These are phyloP conservation scores for Saccharomyces uvarum DNA, from an alignment of 1,139 yeast genomes.

Conservation along the genomic window DNA sequence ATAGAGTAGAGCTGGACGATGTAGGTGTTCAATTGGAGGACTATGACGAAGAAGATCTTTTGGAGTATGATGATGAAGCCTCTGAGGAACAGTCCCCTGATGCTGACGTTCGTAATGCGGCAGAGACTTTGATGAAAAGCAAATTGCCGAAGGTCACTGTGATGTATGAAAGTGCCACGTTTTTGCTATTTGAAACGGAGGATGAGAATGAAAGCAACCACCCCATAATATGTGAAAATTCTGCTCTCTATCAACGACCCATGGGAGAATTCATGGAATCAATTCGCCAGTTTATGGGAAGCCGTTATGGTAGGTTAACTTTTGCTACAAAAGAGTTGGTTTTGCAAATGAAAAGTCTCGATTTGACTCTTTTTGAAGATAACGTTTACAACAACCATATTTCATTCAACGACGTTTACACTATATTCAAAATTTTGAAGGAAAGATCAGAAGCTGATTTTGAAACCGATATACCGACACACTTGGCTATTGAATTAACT, in stretches of 20 bases:
- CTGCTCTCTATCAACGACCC: conserved; percentile 15
- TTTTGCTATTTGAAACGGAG: conserved; percentile 20
- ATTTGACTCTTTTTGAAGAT: conserved; percentile 29
- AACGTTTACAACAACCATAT: conserved; percentile 29
- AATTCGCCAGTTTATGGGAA: conserved; percentile 24
- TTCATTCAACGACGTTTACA: conserved; percentile 28
- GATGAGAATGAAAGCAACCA: conserved; percentile 8
- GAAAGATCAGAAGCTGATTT: conserved; percentile 21
- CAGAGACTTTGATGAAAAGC: conserved; percentile 13
- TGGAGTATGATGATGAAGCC: conserved; percentile 13
- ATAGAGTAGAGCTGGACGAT: conserved; percentile 9
- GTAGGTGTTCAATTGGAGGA: conserved; percentile 14
- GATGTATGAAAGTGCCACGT: conserved; percentile 15
- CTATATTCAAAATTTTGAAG: conserved; percentile 26
- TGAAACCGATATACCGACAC: conserved; percentile 19
- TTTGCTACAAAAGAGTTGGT: conserved; percentile 27
- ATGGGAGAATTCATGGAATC: conserved; percentile 22
- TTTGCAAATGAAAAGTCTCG: conserved; percentile 23
- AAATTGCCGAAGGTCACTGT: conserved; percentile 16
- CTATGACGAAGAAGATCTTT: conserved; percentile 16
- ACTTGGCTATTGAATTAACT: conserved; percentile 16
- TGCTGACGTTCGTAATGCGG: conserved; percentile 14
- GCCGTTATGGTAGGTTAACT: conserved; percentile 19
- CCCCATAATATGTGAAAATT: conserved; percentile 21
- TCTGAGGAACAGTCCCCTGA: conserved; percentile 4